These are phyloP conservation scores for Xylaria sp. DNA, from an alignment of 495 filamentous ascomycete species.

Conservation along the genomic window DNA sequence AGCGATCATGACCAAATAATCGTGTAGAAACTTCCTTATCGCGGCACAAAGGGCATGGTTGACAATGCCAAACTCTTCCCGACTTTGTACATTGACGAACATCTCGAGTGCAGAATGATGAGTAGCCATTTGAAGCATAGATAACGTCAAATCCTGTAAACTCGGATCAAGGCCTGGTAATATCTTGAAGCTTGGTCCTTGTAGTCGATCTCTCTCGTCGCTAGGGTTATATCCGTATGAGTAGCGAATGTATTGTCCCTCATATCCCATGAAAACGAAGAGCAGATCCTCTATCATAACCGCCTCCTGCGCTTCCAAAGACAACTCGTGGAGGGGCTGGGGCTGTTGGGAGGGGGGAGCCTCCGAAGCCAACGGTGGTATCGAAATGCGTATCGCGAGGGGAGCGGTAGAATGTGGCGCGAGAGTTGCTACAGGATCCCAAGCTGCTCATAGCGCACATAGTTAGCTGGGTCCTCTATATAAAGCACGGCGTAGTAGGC, in stretches of 20 bases:
- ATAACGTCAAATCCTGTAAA: conserved; percentile 81
- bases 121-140: conserved; percentile 94
- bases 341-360: conserved; percentile 77
- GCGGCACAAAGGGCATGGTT: conserved; percentile 95
- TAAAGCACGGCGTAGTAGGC: background rate
- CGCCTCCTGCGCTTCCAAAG: conserved; percentile 81
- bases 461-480: conserved; percentile 6
- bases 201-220: conserved; percentile 82
- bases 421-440: conserved; percentile 84
- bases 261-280: conserved; percentile 98
- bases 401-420: conserved; percentile 88
- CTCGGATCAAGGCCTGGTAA: conserved; percentile 88
- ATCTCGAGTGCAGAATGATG: conserved; percentile 90
- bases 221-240: conserved; percentile 78
- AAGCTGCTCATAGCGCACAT: conserved; percentile 42
- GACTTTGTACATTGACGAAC: conserved; percentile 91
- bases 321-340: conserved; percentile 71
- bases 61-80: conserved; percentile 93
- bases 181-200: conserved; percentile 81
- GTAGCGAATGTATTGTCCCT: conserved; percentile 95
- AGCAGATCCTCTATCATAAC: conserved; percentile 88
- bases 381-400: conserved; percentile 82
- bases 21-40: conserved; percentile 87
- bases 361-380: conserved; percentile 76
- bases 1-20: conserved; percentile 89